These are phyloP conservation scores for Avena sativa DNA, from an alignment of 176 grass and related monocot genomes.

Conservation along the genomic window DNA sequence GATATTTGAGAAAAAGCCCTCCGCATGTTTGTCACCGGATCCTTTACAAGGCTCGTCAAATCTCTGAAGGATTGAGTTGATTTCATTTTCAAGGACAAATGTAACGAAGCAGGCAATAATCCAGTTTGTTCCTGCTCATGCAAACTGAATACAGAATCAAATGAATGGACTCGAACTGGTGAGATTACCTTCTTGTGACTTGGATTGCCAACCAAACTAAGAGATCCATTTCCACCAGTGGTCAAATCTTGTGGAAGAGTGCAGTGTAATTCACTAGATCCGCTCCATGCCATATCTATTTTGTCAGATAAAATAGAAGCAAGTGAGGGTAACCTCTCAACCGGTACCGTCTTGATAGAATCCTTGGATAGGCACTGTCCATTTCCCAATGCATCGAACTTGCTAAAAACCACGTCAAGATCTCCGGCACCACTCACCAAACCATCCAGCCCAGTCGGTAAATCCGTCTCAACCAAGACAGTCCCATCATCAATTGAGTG, in stretches of 20 bases:
- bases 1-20: slow-evolving; percentile 85
- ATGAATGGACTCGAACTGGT: slow-evolving; percentile 84
- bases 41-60: slow-evolving; percentile 52
- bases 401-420: slow-evolving; percentile 57
- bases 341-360: slow-evolving; percentile 43
- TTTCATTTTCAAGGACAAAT: slow-evolving; percentile 54
- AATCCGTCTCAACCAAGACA: slow-evolving; percentile 54
- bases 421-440: slow-evolving; percentile 40
- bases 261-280: slow-evolving; percentile 57
- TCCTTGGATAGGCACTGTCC: slow-evolving; percentile 29
- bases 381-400: slow-evolving; percentile 29
- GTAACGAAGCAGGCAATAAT: slow-evolving; percentile 55
- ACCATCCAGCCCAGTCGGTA: slow-evolving; percentile 52
- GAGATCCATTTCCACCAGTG: slow-evolving; percentile 45
- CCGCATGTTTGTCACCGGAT: slow-evolving; percentile 63
- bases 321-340: slow-evolving; percentile 61
- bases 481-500: slow-evolving; percentile 28
- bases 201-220: slow-evolving; percentile 43
- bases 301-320: slow-evolving; percentile 84
- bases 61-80: slow-evolving; percentile 63
- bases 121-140: slow-evolving; percentile 57
- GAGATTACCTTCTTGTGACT: slow-evolving; percentile 51
- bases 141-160: slow-evolving; percentile 67
- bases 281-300: slow-evolving; percentile 94
- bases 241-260: slow-evolving; percentile 45